A percentile compares a stretch with the other conserved stretches of the same genome.
Conservation (phyloP, 352 stramenopile species). For the Pythium sp. region DNA sequence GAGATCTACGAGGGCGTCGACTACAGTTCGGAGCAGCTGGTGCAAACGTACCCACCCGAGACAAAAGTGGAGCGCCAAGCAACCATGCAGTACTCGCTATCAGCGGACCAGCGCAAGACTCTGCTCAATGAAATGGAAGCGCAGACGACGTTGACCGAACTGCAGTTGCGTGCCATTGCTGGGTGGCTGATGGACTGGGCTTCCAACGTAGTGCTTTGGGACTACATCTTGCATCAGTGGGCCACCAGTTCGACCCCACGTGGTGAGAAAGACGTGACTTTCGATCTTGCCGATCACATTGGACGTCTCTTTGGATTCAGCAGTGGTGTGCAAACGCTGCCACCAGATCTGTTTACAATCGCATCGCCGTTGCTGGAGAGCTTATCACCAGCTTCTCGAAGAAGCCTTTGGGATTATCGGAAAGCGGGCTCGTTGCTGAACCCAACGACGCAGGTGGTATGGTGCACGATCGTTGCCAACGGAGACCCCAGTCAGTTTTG, state of each 20-base stretch:
- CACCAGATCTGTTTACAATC: slow-evolving; percentile 14
- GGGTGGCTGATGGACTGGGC: slow-evolving; percentile 55
- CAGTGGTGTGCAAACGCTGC: slow-evolving; percentile 4
- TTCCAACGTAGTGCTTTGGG: slow-evolving; percentile 31
- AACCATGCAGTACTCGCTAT: slow-evolving; percentile 24
- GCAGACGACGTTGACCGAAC: slow-evolving; percentile 30
- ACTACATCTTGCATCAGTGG: slow-evolving; percentile 52
- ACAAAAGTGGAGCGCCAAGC: slow-evolving; percentile 17
- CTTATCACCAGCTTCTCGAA: slow-evolving; percentile 24
- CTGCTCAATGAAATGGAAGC: slow-evolving; percentile 30
- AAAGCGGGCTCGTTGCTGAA: slow-evolving; percentile 44
- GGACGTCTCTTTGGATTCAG: slow-evolving; percentile 27
- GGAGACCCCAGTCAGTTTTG: slow-evolving; percentile 20
- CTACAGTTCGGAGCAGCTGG: slow-evolving; percentile 45
- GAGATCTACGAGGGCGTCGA: slow-evolving; percentile 57
- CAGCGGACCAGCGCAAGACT: slow-evolving; percentile 16
- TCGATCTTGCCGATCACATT: slow-evolving; percentile 31
- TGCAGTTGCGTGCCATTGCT: slow-evolving; percentile 42
- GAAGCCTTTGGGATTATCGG: slow-evolving; percentile 42
- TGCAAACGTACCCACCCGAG: slow-evolving; percentile 34
- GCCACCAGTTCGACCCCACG: slow-evolving; percentile 41
- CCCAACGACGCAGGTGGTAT: slow-evolving; percentile 36
- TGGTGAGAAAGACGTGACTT: slow-evolving; percentile 20
- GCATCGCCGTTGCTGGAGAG: slow-evolving; percentile 3
- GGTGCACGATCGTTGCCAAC: slow-evolving; percentile 38